These are phyloP conservation scores for Aspergillus terreus DNA, from an alignment of 2,329 filamentous ascomycete species.

Conservation along the genomic window DNA sequence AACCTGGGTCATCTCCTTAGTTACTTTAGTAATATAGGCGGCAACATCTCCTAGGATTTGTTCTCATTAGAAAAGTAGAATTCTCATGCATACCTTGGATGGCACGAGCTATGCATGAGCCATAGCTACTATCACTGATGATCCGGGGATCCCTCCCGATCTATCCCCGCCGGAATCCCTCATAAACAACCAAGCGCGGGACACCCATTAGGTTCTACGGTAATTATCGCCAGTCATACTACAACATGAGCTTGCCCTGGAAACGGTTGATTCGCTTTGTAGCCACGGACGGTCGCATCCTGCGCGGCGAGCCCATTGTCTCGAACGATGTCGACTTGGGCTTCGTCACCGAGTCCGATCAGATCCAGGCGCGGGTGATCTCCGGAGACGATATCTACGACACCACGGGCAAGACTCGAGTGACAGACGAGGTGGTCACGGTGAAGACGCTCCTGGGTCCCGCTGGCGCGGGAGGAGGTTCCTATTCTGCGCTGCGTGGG, in stretches of 20 bases:
- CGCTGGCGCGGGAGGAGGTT: slow-evolving; percentile 49
- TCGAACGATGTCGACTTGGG: slow-evolving; percentile 45
- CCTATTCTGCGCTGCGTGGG: slow-evolving; percentile 58
- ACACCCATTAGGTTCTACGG: not conserved
- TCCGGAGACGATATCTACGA: slow-evolving; percentile 50
- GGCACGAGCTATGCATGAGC: too few species aligned
- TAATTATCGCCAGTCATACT: not conserved
- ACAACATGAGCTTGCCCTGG: slow-evolving; percentile 39
- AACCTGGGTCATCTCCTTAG: too few species aligned
- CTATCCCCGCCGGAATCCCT: not conserved
- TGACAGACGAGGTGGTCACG: slow-evolving; percentile 53
- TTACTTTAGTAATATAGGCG: too few species aligned
- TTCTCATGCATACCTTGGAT: too few species aligned
- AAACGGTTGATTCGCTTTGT: slow-evolving; percentile 54
- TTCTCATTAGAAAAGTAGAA: too few species aligned
- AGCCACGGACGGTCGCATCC: slow-evolving; percentile 47
- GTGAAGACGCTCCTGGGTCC: slow-evolving; percentile 55
- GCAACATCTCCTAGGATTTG: too few species aligned
- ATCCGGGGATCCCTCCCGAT: not conserved
- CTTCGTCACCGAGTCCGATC: slow-evolving; percentile 43
- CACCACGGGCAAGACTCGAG: slow-evolving; percentile 42
- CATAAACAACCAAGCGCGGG: not conserved
- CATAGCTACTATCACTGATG: not conserved
- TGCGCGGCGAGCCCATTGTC: slow-evolving; percentile 53
- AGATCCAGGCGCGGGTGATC: slow-evolving; percentile 52